Evolutionary conservation across 306 rosid species (phyloP), one percentile per base, ranked within the genome.

Genomic region (Albizia julibrissin): DNA sequence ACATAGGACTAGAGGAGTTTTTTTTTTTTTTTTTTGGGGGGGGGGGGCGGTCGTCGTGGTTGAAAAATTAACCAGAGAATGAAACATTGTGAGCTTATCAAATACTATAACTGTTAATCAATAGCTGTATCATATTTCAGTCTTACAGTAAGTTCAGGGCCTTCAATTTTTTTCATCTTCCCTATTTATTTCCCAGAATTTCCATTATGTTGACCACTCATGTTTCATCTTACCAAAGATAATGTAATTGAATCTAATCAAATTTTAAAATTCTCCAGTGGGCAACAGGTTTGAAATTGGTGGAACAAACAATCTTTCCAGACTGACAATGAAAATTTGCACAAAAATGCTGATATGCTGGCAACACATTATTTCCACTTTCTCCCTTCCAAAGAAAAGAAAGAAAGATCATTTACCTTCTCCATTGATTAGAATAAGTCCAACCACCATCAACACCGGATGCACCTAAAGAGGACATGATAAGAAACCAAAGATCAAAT

Each of bases 321-420:
- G 11, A 50, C 19, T 21, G 47, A 31, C 47, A 50, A 18, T 10
- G 9, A 31, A 50, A 50, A 72, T 9, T 19, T 8, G 44, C 44
- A 50, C 31, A 31, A 27, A 73, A 14, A 26, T 40, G 42, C 37
- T 62, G 11, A 76, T 64, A 43, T 40, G 59, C 42, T 43, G 31
- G 61, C 11, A 77, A 42, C 27, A 12, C 64, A 64, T 10, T 26
- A 62, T 76, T 19, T 43, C 46, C 27, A 27, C 43, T 69, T 37
- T 29, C 14, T 18, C 12, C 19, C 71, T 68, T 26, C 71, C 73
- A 58, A 72, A 79, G 44, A 27, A 31, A 44, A 24, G n/a, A 71
- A 43, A 43, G 56, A 43, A 43, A 42, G 75, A 43, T 29, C 62
- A 3, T 16, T 46, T 72, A 91, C 95, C 93, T 91, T 89, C 92